Evolutionary conservation across 169 alveolate genomes (phyloP).

Genomic region (Theileria annulata): DNA sequence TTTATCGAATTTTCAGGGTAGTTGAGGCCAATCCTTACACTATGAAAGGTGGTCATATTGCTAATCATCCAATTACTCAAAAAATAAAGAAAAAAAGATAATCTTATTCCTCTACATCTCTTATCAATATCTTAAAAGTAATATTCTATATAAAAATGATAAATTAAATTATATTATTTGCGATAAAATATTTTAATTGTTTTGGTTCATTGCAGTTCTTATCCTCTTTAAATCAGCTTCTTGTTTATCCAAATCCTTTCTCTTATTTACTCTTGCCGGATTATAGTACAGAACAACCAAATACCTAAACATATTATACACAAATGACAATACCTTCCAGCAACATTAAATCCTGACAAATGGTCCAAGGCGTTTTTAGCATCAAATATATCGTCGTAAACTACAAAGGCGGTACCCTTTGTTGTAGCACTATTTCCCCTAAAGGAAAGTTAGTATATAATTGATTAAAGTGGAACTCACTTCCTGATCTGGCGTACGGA

Average conservation of each 20-base stretch:
- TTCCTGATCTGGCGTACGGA: conserved; percentile 96
- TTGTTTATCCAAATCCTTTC: conserved; percentile 79
- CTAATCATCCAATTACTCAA: conserved; percentile 75
- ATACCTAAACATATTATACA: conserved; percentile 46
- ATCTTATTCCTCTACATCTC: not conserved
- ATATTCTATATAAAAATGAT: conserved; percentile 1
- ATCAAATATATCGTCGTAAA: conserved; percentile 97
- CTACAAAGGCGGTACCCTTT: conserved; percentile 96
- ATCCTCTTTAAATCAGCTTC: conserved; percentile 73
- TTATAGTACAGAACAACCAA: conserved; percentile 85
- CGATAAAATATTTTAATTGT: not conserved
- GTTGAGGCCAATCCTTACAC: conserved; percentile 85
- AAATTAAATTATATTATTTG: not conserved
- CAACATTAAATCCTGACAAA: conserved; percentile 97
- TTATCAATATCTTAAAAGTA: not conserved
- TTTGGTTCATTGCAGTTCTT: conserved; percentile 44
- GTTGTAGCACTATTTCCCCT: conserved; percentile 89
- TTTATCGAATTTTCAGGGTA: conserved; percentile 74
- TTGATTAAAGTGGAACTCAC: conserved; percentile 55
- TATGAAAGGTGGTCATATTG: conserved; percentile 85
- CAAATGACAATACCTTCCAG: conserved; percentile 84
- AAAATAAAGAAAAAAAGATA: conserved; percentile 77
- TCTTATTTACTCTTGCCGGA: conserved; percentile 82
- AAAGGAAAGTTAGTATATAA: conserved; percentile 2
- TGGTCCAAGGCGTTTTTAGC: conserved; percentile 99